These are phyloP conservation scores for Sarocladium kiliense DNA, from an alignment of 2,329 filamentous ascomycete species.

Conservation along the genomic window DNA sequence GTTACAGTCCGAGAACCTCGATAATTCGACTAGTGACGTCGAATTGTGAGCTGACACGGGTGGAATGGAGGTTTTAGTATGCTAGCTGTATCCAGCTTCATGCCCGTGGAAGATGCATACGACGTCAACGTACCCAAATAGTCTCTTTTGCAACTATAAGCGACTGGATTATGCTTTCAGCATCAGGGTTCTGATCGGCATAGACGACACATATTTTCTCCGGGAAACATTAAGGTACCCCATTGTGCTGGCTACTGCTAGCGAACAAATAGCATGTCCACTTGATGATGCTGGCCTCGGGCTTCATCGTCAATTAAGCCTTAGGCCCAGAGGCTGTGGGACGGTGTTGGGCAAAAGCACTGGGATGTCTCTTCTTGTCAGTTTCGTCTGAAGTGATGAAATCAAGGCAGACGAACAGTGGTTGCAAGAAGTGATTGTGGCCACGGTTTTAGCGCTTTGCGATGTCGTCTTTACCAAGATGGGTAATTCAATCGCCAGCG, in stretches of 20 bases:
- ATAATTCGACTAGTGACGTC: background rate
- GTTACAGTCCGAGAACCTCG: background rate
- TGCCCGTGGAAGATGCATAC: background rate
- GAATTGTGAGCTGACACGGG: background rate
- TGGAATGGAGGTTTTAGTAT: background rate
- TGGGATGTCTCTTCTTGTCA: background rate
- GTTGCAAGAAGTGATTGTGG: background rate
- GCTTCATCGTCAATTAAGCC: background rate
- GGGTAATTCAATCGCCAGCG: conserved; percentile 4
- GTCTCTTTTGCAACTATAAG: background rate
- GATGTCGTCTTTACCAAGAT: background rate
- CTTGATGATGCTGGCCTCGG: background rate
- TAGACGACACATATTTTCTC: background rate
- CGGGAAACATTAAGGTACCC: background rate
- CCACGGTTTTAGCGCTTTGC: background rate
- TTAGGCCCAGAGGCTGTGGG: background rate
- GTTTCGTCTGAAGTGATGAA: background rate
- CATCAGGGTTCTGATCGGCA: conserved; percentile 1
- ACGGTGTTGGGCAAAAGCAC: background rate
- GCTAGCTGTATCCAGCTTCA: conserved; percentile 4
- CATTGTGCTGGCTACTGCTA: too few relatives aligned
- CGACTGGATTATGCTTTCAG: background rate
- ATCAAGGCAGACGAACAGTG: background rate
- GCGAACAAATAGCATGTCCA: too few relatives aligned
- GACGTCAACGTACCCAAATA: background rate